Conservation (phyloP, 371 early-diverging fungal species). For the Dipsacomyces acuminosporus region DNA sequence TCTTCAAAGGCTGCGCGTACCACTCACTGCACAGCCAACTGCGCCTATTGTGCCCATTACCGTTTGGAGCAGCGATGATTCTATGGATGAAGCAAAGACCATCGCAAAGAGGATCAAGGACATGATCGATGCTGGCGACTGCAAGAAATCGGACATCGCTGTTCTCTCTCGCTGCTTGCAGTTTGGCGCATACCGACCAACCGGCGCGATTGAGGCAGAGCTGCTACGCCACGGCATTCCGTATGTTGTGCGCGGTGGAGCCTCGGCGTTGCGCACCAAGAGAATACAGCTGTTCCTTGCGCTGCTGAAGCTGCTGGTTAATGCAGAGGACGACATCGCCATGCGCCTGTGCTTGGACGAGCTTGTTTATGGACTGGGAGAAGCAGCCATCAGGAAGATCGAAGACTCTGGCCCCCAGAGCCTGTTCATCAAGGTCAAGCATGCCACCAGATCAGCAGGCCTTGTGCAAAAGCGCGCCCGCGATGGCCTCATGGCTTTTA, state of each 20-base stretch:
- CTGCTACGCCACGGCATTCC: slow-evolving; percentile 49
- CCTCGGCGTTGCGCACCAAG: slow-evolving; percentile 40
- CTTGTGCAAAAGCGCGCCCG: slow-evolving; percentile 3
- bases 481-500: slow-evolving; percentile 22
- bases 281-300: slow-evolving; percentile 51
- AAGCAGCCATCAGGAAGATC: slow-evolving; percentile 41
- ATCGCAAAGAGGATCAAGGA: slow-evolving; percentile 50
- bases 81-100: slow-evolving; percentile 43
- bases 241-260: slow-evolving; percentile 49
- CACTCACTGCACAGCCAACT: slow-evolving; percentile 17
- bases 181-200: slow-evolving; percentile 49
- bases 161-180: slow-evolving; percentile 48
- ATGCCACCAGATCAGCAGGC: background rate
- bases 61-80: slow-evolving; percentile 27
- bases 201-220: slow-evolving; percentile 50
- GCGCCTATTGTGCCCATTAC: slow-evolving; percentile 46
- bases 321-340: slow-evolving; percentile 49
- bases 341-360: slow-evolving; percentile 50
- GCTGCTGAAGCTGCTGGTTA: slow-evolving; percentile 51
- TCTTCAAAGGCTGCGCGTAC: slow-evolving; percentile 23
- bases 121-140: slow-evolving; percentile 47
- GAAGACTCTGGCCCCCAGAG: slow-evolving; percentile 1
- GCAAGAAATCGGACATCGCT: slow-evolving; percentile 52
- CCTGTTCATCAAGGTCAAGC: slow-evolving; percentile 4
- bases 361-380: slow-evolving; percentile 52